These are phyloP conservation scores for Podila minutissima DNA, from an alignment of 192 early-diverging fungal species.

Conservation along the genomic window DNA sequence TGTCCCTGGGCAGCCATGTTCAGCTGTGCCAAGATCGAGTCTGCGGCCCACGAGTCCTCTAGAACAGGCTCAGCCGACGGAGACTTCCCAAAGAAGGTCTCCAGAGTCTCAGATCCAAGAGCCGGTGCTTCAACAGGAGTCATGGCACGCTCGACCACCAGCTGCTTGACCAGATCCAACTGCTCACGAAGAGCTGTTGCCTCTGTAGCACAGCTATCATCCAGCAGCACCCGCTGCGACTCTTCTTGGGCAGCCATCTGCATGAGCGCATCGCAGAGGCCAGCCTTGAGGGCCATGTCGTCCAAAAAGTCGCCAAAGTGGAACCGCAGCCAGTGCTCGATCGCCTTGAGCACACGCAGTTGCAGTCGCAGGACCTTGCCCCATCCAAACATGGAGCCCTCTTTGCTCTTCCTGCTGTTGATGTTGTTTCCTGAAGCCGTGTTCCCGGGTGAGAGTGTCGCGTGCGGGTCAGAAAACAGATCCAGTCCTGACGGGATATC, in stretches of 20 bases:
- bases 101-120: slow-evolving; percentile 14
- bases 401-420: not conserved
- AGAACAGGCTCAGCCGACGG: slow-evolving; percentile 9
- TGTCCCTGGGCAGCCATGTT: slow-evolving; percentile 46
- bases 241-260: slow-evolving; percentile 8
- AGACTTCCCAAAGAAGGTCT: slow-evolving; percentile 13
- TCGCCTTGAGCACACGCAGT: slow-evolving; percentile 57
- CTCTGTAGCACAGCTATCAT: not conserved
- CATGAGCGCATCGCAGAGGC: slow-evolving; percentile 18
- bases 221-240: slow-evolving; percentile 8
- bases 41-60: slow-evolving; percentile 31
- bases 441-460: slow-evolving; percentile 3
- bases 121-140: slow-evolving; percentile 21
- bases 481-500: slow-evolving; percentile 42
- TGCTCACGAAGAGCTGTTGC: not conserved
- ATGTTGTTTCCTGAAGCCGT: slow-evolving; percentile 3
- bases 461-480: slow-evolving; percentile 47
- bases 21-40: slow-evolving; percentile 37
- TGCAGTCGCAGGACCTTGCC: slow-evolving; percentile 49
- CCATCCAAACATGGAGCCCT: slow-evolving; percentile 39
- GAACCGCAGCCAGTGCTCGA: slow-evolving; percentile 70
- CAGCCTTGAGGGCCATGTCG: slow-evolving; percentile 60
- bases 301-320: slow-evolving; percentile 74
- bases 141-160: slow-evolving; percentile 27
- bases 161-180: slow-evolving; percentile 5